phyloP scores from a whole-genome alignment of 2,329 filamentous ascomycete species.

The Aspergillaceae sp. region DNA sequence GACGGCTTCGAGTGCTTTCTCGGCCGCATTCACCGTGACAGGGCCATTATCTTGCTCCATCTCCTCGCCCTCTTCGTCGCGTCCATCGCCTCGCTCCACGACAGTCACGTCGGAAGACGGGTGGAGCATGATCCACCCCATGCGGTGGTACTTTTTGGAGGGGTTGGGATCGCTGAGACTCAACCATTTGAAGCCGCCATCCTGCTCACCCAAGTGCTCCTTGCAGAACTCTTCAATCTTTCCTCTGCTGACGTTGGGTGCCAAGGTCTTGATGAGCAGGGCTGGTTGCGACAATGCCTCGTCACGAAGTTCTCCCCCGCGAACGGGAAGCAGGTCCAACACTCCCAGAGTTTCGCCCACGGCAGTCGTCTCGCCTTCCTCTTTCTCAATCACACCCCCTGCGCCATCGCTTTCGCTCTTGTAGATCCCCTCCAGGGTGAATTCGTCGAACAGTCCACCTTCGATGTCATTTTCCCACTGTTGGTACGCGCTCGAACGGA shows the following conservation, averaged over 20 bases:
- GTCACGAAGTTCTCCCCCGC: slow-evolving; percentile 78
- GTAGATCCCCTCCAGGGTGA: slow-evolving; percentile 85
- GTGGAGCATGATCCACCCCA: slow-evolving; percentile 97
- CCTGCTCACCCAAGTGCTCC: slow-evolving; percentile 81
- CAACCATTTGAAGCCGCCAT: slow-evolving; percentile 90
- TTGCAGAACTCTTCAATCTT: slow-evolving; percentile 93
- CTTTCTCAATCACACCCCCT: slow-evolving; percentile 80
- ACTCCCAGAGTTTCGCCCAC: slow-evolving; percentile 89
- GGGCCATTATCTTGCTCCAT: slow-evolving; percentile 35
- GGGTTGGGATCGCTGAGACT: slow-evolving; percentile 96
- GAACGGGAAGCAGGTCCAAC: slow-evolving; percentile 75
- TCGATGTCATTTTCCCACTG: slow-evolving; percentile 88
- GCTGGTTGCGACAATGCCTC: slow-evolving; percentile 84
- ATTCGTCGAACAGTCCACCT: slow-evolving; percentile 81
- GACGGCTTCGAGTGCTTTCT: slow-evolving; percentile 84
- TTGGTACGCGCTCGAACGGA: slow-evolving; percentile 66
- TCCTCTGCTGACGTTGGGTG: slow-evolving; percentile 85
- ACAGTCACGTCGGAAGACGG: slow-evolving; percentile 61
- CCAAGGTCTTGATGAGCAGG: slow-evolving; percentile 94
- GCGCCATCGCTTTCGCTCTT: slow-evolving; percentile 86
- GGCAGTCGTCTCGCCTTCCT: slow-evolving; percentile 87
- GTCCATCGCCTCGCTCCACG: slow-evolving; percentile 63
- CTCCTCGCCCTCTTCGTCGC: slow-evolving; percentile 57
- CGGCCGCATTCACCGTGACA: slow-evolving; percentile 49
- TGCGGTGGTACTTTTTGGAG: slow-evolving; percentile 91